Evolutionary conservation across 108 stramenopile species (phyloP).

Genomic region (Heterococcus sp.): DNA sequence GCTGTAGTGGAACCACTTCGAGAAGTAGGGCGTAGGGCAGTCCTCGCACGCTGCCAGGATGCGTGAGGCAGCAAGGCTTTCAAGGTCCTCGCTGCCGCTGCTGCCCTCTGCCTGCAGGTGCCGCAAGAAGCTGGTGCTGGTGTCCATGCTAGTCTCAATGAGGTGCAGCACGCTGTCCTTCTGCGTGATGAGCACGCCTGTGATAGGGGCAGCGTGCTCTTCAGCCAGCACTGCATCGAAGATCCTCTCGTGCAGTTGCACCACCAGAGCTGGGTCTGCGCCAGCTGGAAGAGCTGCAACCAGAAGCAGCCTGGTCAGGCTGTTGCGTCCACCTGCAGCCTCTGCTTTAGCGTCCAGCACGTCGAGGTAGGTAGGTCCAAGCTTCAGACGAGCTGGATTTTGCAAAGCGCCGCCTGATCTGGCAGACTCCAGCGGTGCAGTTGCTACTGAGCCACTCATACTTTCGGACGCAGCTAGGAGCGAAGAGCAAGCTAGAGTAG

Average conservation of each 20-base stretch:
- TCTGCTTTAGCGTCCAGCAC: neutral
- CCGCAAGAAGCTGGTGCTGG: slow-evolving; percentile 26
- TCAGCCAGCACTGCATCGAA: slow-evolving; percentile 37
- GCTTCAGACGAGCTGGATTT: neutral
- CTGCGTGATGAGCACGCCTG: slow-evolving; percentile 34
- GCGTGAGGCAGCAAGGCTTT: neutral
- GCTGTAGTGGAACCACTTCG: slow-evolving; percentile 46
- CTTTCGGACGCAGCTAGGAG: too few relatives aligned
- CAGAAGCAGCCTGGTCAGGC: slow-evolving; percentile 27
- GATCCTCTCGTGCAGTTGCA: slow-evolving; percentile 36
- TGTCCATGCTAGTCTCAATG: slow-evolving; percentile 44
- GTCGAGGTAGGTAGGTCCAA: neutral
- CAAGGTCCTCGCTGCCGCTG: neutral
- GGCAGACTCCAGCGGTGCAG: neutral
- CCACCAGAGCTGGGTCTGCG: slow-evolving; percentile 20
- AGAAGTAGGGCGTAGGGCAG: slow-evolving; percentile 30
- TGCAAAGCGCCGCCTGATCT: neutral
- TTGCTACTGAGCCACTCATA: too few relatives aligned
- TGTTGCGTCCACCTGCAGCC: slow-evolving; percentile 4
- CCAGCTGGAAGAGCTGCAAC: slow-evolving; percentile 13
- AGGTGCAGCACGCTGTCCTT: slow-evolving; percentile 32
- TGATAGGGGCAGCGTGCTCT: slow-evolving; percentile 42
- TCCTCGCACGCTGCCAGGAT: slow-evolving; percentile 15
- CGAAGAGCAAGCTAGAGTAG: too few relatives aligned
- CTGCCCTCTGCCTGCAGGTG: slow-evolving; percentile 14